Evolutionary conservation across 2,329 filamentous ascomycete species (phyloP).

Genomic region (Macrophomina pseudophaseolina): DNA sequence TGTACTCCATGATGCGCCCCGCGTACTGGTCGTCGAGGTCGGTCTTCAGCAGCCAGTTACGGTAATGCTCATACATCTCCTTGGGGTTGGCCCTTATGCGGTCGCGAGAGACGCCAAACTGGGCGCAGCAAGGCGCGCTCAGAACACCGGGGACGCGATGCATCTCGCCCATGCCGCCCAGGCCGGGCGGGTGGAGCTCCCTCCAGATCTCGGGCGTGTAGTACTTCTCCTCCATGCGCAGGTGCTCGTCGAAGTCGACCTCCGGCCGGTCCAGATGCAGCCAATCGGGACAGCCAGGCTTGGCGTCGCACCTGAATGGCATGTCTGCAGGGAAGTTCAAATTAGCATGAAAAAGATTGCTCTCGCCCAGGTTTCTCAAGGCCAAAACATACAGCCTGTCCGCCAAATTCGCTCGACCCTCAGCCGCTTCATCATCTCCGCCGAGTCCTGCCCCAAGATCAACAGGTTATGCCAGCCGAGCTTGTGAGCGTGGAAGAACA

Average conservation of each 20-base stretch:
- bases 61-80: slow-evolving; percentile 58
- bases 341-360: too few species aligned
- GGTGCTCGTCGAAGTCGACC: slow-evolving; percentile 46
- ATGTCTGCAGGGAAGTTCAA: neutral
- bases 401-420: slow-evolving; percentile 57
- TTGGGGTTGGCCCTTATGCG: slow-evolving; percentile 55
- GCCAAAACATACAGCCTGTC: slow-evolving; percentile 44
- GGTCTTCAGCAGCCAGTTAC: slow-evolving; percentile 57
- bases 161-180: slow-evolving; percentile 24
- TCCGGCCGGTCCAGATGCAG: slow-evolving; percentile 54
- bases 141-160: slow-evolving; percentile 39
- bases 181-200: slow-evolving; percentile 45
- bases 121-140: slow-evolving; percentile 60
- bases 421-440: slow-evolving; percentile 56
- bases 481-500: slow-evolving; percentile 64
- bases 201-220: slow-evolving; percentile 43
- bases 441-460: slow-evolving; percentile 56
- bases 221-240: slow-evolving; percentile 47
- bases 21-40: slow-evolving; percentile 45
- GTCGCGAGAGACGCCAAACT: slow-evolving; percentile 59
- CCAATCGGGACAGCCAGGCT: slow-evolving; percentile 64
- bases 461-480: slow-evolving; percentile 66
- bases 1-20: slow-evolving; percentile 47
- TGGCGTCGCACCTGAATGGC: slow-evolving; percentile 58
- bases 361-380: too few species aligned